Evolutionary conservation across 2,329 filamentous ascomycete species (phyloP).

Genomic region (Colletotrichum lupini): DNA sequence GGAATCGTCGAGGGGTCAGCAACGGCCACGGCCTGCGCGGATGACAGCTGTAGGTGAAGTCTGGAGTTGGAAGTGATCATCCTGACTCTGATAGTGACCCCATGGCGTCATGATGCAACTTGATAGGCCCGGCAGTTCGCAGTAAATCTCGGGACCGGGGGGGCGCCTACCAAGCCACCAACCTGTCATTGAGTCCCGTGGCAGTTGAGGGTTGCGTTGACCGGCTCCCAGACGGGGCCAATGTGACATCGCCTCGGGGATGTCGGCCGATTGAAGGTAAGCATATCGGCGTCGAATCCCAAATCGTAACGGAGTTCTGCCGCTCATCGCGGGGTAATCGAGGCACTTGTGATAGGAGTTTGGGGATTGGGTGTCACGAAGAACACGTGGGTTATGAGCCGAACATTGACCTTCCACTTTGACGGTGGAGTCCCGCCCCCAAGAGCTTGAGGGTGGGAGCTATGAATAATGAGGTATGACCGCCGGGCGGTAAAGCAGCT

Average conservation of each 20-base stretch:
- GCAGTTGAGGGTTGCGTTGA: neutral
- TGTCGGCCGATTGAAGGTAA: slow-evolving; percentile 15
- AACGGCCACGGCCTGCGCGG: neutral
- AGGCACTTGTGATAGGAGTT: neutral
- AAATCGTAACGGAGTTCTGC: neutral
- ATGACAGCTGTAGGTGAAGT: slow-evolving; percentile 2
- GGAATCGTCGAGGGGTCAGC: neutral
- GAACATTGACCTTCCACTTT: slow-evolving; percentile 22
- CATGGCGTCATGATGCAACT: neutral
- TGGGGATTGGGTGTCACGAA: neutral
- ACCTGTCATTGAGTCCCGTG: slow-evolving; percentile 12
- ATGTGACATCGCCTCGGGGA: slow-evolving; percentile 18
- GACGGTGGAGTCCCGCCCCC: neutral
- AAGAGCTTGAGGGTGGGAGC: neutral
- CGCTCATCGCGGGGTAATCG: slow-evolving; percentile 29
- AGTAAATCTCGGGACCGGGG: slow-evolving; percentile 3
- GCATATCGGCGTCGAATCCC: slow-evolving; percentile 1
- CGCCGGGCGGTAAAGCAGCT: slow-evolving; percentile 7
- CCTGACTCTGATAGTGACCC: neutral
- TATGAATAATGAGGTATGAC: slow-evolving; percentile 1
- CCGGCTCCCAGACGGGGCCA: neutral
- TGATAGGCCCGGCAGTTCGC: slow-evolving; percentile 30
- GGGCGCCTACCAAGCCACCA: neutral
- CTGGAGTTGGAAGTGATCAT: slow-evolving; percentile 8
- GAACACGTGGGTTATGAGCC: slow-evolving; percentile 19